Base-by-base conservation (phyloP, 192 early-diverging fungal species). In the Powellomyces hirtus region DNA sequence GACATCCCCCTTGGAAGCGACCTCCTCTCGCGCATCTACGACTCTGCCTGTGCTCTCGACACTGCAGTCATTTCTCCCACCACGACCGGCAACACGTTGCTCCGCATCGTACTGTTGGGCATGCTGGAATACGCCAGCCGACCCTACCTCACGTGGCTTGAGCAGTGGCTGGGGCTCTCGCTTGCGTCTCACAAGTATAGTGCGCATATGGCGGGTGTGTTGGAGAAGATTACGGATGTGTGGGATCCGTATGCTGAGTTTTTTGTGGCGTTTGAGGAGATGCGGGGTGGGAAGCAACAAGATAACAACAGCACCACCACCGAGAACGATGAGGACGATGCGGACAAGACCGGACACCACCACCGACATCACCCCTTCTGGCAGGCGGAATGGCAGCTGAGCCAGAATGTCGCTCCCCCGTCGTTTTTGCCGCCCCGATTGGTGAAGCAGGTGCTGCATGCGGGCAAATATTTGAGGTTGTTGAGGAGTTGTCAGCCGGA, bases 211-310 rank as follows among this genome's bases (percentile, higher is more conserved):
- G 52, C 33, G 18, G 65, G 65, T 6, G n/a, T 56, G 8, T 5
- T 57, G 35, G 65, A 67, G 53, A 42, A 46, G 13, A 50, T 64
- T 10, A 64, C 62, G 24, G 65, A 67, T 40, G 52, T 67, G 26
- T 67, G 52, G 50, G 65, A 67, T 67, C 53, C 65, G 34, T 58
- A 67, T 35, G 65, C 5, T 1, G 65, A 67, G 24, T 67, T 67
- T 38, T 67, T 57, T 35, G 34, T 67, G 16, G 26, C 20, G 8
- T 51, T 10, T 26, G 27, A 57, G 36, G 38, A 67, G 20, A 16
- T 46, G n/a, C 35, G 38, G 16, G 30, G 22, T 44, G 42, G n/a
- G n/a, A n/a, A n/a, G n/a, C n/a, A n/a, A n/a, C n/a, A n/a, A n/a
- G n/a, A n/a, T n/a, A n/a, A n/a, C n/a, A n/a, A n/a, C n/a, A n/a